A percentile compares a stretch with the other conserved stretches of the same genome.
Conservation (phyloP, 768 basidiomycete genomes). For the Lactifluus pinguis region DNA sequence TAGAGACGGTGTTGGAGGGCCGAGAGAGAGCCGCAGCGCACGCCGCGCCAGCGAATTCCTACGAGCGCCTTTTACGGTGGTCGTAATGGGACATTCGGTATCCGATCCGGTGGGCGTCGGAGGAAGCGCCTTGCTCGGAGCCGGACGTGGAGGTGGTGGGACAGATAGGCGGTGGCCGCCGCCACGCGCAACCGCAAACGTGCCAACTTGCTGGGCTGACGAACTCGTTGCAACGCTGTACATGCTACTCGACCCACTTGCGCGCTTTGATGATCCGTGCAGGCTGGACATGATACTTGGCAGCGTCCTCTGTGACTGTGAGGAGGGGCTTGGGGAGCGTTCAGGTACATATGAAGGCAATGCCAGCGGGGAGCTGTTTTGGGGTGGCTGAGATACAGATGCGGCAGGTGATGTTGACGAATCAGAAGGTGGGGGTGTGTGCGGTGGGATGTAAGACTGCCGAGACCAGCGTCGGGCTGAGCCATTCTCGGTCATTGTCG, state of each 20-base stretch:
- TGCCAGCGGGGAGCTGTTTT: slow-evolving; percentile 20
- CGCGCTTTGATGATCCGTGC: slow-evolving; percentile 15
- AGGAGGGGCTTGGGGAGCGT: slow-evolving; percentile 21
- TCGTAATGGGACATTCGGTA: slow-evolving; percentile 25
- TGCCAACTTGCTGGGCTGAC: slow-evolving; percentile 29
- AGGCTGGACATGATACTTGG: slow-evolving; percentile 16
- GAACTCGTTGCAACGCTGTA: slow-evolving; percentile 26
- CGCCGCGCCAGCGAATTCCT: slow-evolving; percentile 46
- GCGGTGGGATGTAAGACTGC: slow-evolving; percentile 35
- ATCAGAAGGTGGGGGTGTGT: slow-evolving; percentile 48
- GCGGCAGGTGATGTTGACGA: slow-evolving; percentile 44
- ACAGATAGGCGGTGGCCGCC: slow-evolving; percentile 46
- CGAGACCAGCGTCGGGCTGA: slow-evolving; percentile 28
- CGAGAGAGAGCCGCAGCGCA: slow-evolving; percentile 31
- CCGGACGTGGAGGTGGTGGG: slow-evolving; percentile 65
- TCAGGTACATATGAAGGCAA: slow-evolving; percentile 12
- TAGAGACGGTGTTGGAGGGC: slow-evolving; percentile 58
- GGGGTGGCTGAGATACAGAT: not conserved
- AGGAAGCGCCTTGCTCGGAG: slow-evolving; percentile 61
- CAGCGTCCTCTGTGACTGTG: slow-evolving; percentile 23
- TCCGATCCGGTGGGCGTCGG: slow-evolving; percentile 43
- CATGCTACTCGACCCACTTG: slow-evolving; percentile 35
- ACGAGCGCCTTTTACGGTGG: slow-evolving; percentile 33
- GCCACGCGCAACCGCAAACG: slow-evolving; percentile 21
- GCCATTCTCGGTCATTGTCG: slow-evolving; percentile 11